These are phyloP conservation scores for Erysimum cheiranthoides DNA, from an alignment of 345 rosid genomes.

Conservation along the genomic window DNA sequence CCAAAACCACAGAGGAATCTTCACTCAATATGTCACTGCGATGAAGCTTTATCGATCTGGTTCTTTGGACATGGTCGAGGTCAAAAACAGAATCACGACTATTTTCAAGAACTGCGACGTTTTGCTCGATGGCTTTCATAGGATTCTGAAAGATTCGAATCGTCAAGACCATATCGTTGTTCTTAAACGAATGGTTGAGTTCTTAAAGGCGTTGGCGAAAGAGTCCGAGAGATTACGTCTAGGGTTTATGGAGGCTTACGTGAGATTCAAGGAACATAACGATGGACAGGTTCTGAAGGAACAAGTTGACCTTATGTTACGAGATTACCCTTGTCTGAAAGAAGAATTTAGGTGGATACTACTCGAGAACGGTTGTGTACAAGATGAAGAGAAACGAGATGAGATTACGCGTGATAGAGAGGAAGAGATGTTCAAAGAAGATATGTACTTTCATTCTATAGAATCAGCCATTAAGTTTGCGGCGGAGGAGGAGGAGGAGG, in stretches of 20 bases:
- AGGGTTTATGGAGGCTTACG: not conserved
- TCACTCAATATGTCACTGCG: not conserved
- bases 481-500: not conserved
- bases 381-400: not conserved
- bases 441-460: not conserved
- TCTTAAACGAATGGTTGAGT: not conserved
- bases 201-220: not conserved
- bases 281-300: not conserved
- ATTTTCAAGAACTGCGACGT: slow-evolving; percentile 1
- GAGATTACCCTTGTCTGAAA: not conserved
- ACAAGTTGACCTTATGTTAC: not conserved
- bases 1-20: not conserved
- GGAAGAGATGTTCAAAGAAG: not conserved
- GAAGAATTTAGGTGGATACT: not conserved
- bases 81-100: not conserved
- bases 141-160: not conserved
- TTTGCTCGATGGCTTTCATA: not conserved
- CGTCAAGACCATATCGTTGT: not conserved
- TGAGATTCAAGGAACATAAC: not conserved
- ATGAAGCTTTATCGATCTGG: not conserved
- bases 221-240: not conserved
- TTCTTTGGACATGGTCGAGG: not conserved
- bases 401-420: not conserved
- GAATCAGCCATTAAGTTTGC: not conserved
- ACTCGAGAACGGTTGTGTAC: not conserved